These are phyloP conservation scores for Beauveria asiatica DNA, from an alignment of 2,329 filamentous ascomycete species.

Conservation along the genomic window DNA sequence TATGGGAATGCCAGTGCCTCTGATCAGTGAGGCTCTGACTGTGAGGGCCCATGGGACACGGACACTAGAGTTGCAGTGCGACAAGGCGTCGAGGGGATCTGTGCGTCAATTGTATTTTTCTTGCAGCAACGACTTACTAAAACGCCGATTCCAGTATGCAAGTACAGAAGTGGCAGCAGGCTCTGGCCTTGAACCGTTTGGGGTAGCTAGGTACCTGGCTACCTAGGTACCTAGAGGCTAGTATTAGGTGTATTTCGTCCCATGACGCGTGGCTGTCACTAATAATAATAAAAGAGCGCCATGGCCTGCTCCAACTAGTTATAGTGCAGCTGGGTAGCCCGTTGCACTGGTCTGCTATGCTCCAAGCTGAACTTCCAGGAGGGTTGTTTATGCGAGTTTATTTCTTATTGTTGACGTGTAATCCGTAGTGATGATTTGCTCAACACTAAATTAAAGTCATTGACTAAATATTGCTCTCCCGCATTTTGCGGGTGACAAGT, in stretches of 20 bases:
- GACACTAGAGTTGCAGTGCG: constrained; percentile 5
- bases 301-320: neutral
- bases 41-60: neutral
- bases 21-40: neutral
- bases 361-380: neutral
- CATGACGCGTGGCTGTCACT: constrained; percentile 5
- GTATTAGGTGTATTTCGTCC: constrained; percentile 4
- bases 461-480: neutral
- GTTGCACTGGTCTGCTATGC: neutral
- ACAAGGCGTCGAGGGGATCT: constrained; percentile 4
- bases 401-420: neutral
- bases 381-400: neutral
- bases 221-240: too few species aligned
- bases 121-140: neutral
- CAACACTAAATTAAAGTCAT: neutral
- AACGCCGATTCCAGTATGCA: neutral
- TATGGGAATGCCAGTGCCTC: neutral
- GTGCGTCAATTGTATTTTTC: neutral
- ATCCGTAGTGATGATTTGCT: neutral
- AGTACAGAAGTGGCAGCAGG: neutral
- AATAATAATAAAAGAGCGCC: neutral
- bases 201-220: neutral
- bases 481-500: constrained; percentile 1
- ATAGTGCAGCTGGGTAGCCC: too few species aligned
- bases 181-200: neutral